Evolutionary conservation across 1,284 basidiomycete species (phyloP).

Genomic region (Tylopilus sp.): DNA sequence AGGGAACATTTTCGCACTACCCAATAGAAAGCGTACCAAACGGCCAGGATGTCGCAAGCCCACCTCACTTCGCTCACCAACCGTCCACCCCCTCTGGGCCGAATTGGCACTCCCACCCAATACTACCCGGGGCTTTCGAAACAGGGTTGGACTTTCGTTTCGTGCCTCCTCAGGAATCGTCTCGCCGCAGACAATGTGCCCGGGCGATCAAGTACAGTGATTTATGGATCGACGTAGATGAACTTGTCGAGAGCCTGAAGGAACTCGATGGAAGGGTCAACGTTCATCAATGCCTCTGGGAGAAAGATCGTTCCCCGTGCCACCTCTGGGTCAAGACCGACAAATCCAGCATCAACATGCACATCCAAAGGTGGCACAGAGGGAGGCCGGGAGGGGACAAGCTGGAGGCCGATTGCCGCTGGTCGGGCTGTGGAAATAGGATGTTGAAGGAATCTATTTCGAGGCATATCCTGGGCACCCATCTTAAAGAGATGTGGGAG

Average conservation of each 20-base stretch:
- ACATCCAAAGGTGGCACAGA: constrained; percentile 17
- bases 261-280: neutral
- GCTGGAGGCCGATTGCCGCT: constrained; percentile 6
- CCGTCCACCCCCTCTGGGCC: neutral
- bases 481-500: constrained; percentile 13
- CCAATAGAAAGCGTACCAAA: neutral
- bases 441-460: constrained; percentile 15
- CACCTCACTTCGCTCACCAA: too few species aligned
- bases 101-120: neutral
- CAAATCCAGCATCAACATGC: constrained; percentile 10
- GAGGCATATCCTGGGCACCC: constrained; percentile 11
- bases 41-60: neutral
- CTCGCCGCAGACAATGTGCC: neutral
- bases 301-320: constrained; percentile 3
- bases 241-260: constrained; percentile 2
- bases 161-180: neutral
- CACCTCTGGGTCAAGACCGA: constrained; percentile 12
- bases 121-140: neutral
- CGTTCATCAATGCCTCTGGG: constrained; percentile 10
- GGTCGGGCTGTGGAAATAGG: constrained; percentile 4
- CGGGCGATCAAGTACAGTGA: constrained; percentile 7
- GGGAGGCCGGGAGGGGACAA: constrained; percentile 12
- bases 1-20: neutral
- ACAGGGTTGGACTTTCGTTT: neutral
- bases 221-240: constrained; percentile 12